phyloP scores from a whole-genome alignment of 345 rosid genomes.

The Boechera retrofracta region DNA sequence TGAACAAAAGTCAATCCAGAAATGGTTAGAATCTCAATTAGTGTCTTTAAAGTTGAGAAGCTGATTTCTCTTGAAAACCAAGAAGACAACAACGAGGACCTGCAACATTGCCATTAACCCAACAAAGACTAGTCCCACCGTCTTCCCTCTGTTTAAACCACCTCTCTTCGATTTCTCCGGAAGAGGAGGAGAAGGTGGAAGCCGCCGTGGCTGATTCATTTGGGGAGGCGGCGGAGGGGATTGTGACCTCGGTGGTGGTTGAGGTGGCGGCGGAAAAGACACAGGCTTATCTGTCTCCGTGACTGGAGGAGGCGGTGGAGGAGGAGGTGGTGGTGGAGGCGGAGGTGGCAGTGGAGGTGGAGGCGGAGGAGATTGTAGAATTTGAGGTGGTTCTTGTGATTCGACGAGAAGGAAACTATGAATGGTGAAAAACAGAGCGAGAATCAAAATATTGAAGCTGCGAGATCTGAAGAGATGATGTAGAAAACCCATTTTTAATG shows the following conservation, averaged over 20 bases:
- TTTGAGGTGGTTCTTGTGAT: constrained; percentile 40
- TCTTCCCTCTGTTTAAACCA: constrained; percentile 69
- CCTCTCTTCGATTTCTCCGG: constrained; percentile 26
- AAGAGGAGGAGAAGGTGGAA: background rate
- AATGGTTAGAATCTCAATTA: constrained; percentile 4
- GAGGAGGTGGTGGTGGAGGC: background rate
- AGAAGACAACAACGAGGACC: constrained; percentile 64
- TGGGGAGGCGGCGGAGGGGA: constrained; percentile 16
- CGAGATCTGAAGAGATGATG: background rate
- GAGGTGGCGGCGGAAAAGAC: constrained; percentile 7
- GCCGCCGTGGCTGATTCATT: constrained; percentile 1
- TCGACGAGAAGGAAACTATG: constrained; percentile 37
- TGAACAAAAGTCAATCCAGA: background rate
- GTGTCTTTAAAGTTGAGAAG: constrained; percentile 52
- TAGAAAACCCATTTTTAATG: constrained; percentile 22
- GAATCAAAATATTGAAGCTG: constrained; percentile 27
- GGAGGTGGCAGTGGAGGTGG: background rate
- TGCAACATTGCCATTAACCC: constrained; percentile 72
- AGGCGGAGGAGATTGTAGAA: constrained; percentile 23
- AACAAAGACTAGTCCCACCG: constrained; percentile 70
- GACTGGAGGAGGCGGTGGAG: constrained; percentile 30
- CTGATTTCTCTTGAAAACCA: constrained; percentile 71
- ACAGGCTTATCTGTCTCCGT: background rate
- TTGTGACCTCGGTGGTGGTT: background rate
- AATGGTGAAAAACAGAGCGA: constrained; percentile 43